A percentile compares a stretch with the other conserved stretches of the same genome.
Conservation (phyloP, 768 basidiomycete species). For the Hericium rajendrae region DNA sequence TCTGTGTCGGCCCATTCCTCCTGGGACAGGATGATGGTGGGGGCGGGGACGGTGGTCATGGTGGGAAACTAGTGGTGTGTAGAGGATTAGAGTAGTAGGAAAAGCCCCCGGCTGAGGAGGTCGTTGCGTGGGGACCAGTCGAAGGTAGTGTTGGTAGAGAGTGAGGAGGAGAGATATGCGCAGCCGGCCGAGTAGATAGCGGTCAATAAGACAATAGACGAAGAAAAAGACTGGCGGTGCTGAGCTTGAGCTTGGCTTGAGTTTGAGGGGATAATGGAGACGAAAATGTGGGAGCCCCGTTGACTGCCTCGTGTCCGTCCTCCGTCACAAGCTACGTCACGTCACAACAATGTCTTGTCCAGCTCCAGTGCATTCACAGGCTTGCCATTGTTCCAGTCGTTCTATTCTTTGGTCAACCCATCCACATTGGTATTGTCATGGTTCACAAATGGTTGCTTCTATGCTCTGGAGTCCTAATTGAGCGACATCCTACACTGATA, state of each 20-base stretch:
- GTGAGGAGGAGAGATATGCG: neutral
- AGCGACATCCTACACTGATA: too few species aligned
- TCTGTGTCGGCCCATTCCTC: constrained; percentile 87
- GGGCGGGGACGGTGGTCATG: constrained; percentile 57
- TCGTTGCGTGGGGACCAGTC: constrained; percentile 1
- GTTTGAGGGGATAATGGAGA: neutral
- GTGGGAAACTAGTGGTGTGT: neutral
- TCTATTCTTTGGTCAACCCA: too few species aligned
- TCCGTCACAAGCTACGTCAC: neutral
- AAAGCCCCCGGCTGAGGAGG: constrained; percentile 12
- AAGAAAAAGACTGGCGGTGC: neutral
- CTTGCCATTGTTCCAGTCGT: neutral
- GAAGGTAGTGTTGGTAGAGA: constrained; percentile 5
- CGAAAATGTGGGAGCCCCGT: neutral
- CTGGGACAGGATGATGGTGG: constrained; percentile 38
- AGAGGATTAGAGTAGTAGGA: constrained; percentile 2
- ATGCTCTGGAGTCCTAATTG: too few species aligned
- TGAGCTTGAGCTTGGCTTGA: neutral
- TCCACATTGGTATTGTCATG: too few species aligned
- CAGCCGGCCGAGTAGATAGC: neutral
- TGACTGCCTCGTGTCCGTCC: neutral
- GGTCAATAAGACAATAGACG: neutral
- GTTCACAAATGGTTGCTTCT: too few species aligned
- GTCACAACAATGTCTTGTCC: neutral
- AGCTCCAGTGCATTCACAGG: too few species aligned